Conservation (phyloP, 208 protist genomes). For the Trypanosomatidae sp. region DNA sequence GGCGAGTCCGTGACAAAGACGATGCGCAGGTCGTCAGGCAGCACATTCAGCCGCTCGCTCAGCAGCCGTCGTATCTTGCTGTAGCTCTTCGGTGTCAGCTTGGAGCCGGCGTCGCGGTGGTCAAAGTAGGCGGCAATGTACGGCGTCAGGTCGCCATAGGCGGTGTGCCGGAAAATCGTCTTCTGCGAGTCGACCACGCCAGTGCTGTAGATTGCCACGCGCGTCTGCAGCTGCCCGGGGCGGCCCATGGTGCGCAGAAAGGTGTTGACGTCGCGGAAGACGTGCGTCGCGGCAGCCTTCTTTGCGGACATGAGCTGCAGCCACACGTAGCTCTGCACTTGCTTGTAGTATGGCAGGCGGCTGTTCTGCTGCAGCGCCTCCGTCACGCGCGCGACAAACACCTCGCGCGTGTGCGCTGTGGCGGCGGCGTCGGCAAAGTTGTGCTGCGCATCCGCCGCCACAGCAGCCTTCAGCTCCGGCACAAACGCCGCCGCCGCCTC, state of each 20-base stretch:
- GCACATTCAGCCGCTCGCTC: constrained; percentile 4
- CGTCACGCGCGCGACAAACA: constrained; percentile 1
- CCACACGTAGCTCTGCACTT: constrained; percentile 59
- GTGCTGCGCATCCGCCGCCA: constrained; percentile 17
- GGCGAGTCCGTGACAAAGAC: constrained; percentile 45
- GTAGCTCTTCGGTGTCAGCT: constrained; percentile 52
- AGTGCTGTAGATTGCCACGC: constrained; percentile 75
- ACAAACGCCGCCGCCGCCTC: not conserved
- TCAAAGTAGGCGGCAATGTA: constrained; percentile 76
- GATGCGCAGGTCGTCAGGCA: constrained; percentile 13
- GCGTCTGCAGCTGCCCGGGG: constrained; percentile 1
- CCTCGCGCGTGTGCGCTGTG: not conserved
- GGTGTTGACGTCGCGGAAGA: constrained; percentile 25
- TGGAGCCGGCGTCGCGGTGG: constrained; percentile 41
- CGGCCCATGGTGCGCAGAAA: constrained; percentile 9
- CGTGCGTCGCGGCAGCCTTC: not conserved
- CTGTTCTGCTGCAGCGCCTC: constrained; percentile 1
- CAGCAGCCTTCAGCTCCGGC: constrained; percentile 5
- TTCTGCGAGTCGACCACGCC: constrained; percentile 54
- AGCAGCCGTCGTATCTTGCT: constrained; percentile 27
- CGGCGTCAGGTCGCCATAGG: constrained; percentile 46
- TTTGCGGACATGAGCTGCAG: constrained; percentile 22
- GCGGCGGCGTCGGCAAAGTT: not conserved
- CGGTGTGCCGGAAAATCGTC: constrained; percentile 49
- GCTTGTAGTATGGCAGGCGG: constrained; percentile 15